These are phyloP conservation scores for Corallochytrium limacisporum DNA, from an alignment of 78 protist genomes.

Conservation along the genomic window DNA sequence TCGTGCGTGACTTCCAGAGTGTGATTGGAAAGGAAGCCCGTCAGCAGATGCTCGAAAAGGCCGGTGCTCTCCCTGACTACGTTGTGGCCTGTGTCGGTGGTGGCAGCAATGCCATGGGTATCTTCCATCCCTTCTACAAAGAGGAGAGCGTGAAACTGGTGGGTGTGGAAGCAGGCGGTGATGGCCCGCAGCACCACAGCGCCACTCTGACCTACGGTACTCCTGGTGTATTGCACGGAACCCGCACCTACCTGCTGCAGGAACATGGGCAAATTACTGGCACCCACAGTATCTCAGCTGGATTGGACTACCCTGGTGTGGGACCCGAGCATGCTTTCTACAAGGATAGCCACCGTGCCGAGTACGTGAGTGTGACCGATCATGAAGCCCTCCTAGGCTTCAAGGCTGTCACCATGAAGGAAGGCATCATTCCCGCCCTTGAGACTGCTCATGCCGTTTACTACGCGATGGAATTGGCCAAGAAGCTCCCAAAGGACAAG, in stretches of 20 bases:
- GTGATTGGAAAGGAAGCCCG: slow-evolving; percentile 67
- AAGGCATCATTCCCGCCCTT: slow-evolving; percentile 77
- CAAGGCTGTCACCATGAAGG: background rate
- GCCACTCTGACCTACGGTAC: slow-evolving; percentile 49
- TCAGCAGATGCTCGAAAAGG: slow-evolving; percentile 28
- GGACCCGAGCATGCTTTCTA: slow-evolving; percentile 79
- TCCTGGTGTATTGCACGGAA: slow-evolving; percentile 75
- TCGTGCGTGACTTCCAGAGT: slow-evolving; percentile 76
- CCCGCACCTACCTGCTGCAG: slow-evolving; percentile 61
- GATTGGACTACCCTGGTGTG: slow-evolving; percentile 70
- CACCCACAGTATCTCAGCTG: slow-evolving; percentile 67
- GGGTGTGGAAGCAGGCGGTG: slow-evolving; percentile 70
- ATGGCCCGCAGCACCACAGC: slow-evolving; percentile 48
- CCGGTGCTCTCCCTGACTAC: slow-evolving; percentile 58
- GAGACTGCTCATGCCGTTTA: slow-evolving; percentile 73
- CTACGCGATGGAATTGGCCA: slow-evolving; percentile 40
- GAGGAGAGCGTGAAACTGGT: slow-evolving; percentile 33
- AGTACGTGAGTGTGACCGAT: slow-evolving; percentile 36
- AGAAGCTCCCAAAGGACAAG: slow-evolving; percentile 21
- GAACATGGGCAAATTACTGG: slow-evolving; percentile 50
- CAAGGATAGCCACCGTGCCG: slow-evolving; percentile 30
- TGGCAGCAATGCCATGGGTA: slow-evolving; percentile 73
- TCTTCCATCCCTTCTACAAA: slow-evolving; percentile 43
- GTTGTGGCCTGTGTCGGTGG: slow-evolving; percentile 88
- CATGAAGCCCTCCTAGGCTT: slow-evolving; percentile 39